Percentiles rank a stretch among this genome's conserved stretches.
phyloP scores from a whole-genome alignment of 495 filamentous ascomycete species.

The Xylaria flabelliformis region DNA sequence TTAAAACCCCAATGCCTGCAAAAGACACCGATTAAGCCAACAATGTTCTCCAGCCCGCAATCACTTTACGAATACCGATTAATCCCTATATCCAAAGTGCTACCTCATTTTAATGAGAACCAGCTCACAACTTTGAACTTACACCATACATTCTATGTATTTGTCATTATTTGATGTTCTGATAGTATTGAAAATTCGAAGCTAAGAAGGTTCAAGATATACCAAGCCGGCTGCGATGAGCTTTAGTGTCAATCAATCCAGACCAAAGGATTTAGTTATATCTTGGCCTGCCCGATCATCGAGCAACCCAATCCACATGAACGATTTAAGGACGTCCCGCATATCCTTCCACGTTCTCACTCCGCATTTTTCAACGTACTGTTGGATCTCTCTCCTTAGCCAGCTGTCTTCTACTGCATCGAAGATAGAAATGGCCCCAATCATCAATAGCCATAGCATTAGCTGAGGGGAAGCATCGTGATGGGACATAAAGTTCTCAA shows the following conservation, averaged over 20 bases:
- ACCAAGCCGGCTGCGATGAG: background rate
- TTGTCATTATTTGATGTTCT: too few species aligned
- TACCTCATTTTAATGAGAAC: too few species aligned
- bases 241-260: background rate
- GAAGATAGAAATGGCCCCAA: background rate
- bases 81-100: too few species aligned
- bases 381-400: background rate
- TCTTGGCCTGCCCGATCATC: background rate
- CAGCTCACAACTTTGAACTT: too few species aligned
- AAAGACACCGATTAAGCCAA: too few species aligned
- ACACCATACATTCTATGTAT: too few species aligned
- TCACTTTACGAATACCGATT: too few species aligned
- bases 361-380: background rate
- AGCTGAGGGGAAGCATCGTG: background rate
- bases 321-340: background rate
- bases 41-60: too few species aligned
- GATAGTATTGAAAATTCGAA: background rate
- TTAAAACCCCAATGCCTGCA: too few species aligned
- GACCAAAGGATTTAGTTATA: background rate
- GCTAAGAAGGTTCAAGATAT: background rate
- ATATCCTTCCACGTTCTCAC: background rate
- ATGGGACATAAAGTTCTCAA: background rate
- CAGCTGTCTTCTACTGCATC: background rate
- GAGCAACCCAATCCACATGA: background rate
- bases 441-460: background rate